Percentiles rank a stretch among this genome's conserved stretches.
Conservation (phyloP, 1,284 basidiomycete genomes). For the Ganoderma meredithae region DNA sequence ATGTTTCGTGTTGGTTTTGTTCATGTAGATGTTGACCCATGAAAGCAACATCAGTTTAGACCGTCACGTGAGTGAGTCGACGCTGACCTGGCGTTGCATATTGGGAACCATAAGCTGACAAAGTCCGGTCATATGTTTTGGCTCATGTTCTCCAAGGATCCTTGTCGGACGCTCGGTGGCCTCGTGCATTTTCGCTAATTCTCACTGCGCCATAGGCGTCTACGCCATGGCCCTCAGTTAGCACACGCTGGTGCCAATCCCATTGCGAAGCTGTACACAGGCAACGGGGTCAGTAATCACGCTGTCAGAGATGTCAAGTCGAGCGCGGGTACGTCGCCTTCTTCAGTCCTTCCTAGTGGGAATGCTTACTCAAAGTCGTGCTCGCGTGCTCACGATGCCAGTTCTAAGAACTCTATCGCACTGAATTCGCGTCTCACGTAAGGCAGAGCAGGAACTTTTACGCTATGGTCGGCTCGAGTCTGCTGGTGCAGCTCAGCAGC, state of each 20-base stretch:
- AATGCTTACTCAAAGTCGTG: constrained; percentile 1
- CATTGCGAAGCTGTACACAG: background rate
- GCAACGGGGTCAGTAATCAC: background rate
- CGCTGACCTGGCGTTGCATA: background rate
- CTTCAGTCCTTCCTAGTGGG: background rate
- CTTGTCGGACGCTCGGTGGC: background rate
- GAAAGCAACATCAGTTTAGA: background rate
- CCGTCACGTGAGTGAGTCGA: background rate
- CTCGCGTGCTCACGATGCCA: background rate
- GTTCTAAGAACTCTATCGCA: background rate
- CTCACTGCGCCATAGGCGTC: background rate
- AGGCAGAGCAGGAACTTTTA: background rate
- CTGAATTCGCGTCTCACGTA: background rate
- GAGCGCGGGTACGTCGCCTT: background rate
- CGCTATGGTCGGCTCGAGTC: background rate
- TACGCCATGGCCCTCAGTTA: background rate
- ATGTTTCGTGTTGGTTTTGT: background rate
- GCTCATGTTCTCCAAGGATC: background rate
- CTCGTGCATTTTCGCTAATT: background rate
- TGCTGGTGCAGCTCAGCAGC: background rate
- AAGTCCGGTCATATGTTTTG: background rate
- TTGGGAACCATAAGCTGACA: background rate
- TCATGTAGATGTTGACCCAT: background rate
- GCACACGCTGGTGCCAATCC: background rate
- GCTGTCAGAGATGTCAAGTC: background rate